These are phyloP conservation scores for Colletotrichum costaricense DNA, from an alignment of 2,329 filamentous ascomycete genomes.

Conservation along the genomic window DNA sequence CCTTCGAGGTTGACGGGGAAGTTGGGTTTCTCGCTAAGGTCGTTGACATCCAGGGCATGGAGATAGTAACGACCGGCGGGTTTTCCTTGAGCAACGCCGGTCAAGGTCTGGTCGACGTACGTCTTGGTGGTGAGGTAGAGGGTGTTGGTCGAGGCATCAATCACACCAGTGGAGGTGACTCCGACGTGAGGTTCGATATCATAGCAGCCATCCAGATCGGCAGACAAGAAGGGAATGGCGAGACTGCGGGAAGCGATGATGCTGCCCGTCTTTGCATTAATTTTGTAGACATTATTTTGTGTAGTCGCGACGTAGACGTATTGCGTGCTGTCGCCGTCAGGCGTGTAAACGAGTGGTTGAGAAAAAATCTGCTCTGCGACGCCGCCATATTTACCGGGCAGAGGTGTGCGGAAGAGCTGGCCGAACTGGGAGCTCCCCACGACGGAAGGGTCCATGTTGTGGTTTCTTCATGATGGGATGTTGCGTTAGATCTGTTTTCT, in stretches of 20 bases:
- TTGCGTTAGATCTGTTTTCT: not conserved
- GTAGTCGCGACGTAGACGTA: constrained; percentile 67
- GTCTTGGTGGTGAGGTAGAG: constrained; percentile 58
- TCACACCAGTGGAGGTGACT: constrained; percentile 58
- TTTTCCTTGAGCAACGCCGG: constrained; percentile 45
- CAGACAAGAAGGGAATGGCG: constrained; percentile 59
- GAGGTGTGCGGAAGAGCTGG: constrained; percentile 62
- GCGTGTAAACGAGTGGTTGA: constrained; percentile 63
- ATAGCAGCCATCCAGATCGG: constrained; percentile 59
- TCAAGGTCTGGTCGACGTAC: constrained; percentile 47
- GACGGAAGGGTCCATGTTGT: constrained; percentile 72
- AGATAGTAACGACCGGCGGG: constrained; percentile 49
- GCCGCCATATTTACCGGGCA: constrained; percentile 64
- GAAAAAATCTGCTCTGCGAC: constrained; percentile 63
- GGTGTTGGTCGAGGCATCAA: constrained; percentile 57
- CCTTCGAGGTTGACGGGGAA: constrained; percentile 63
- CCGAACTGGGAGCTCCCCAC: constrained; percentile 66
- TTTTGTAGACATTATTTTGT: constrained; percentile 68
- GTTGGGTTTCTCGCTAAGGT: constrained; percentile 49
- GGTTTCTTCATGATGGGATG: constrained; percentile 51
- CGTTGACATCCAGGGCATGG: constrained; percentile 52
- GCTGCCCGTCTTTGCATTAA: constrained; percentile 64
- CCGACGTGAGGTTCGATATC: constrained; percentile 61
- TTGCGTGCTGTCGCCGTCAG: constrained; percentile 55
- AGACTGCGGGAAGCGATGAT: constrained; percentile 61